These are phyloP conservation scores for Trypanosoma avium DNA, from an alignment of 208 protist species.

Conservation along the genomic window DNA sequence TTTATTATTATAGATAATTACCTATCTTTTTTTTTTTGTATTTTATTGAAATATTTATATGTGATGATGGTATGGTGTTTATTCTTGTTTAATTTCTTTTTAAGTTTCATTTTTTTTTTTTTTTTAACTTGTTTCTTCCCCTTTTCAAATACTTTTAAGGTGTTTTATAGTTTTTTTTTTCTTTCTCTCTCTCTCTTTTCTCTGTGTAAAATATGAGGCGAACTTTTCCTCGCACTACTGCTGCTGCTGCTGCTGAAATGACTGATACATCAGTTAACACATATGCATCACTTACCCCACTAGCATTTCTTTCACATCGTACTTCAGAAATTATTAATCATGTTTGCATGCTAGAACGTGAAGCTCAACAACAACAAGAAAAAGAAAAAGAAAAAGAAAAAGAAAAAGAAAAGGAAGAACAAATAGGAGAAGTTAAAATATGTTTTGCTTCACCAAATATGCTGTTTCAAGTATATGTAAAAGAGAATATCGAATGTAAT, in stretches of 20 bases:
- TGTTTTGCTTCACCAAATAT: neutral
- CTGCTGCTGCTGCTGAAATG: neutral
- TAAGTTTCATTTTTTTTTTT: too few relatives aligned
- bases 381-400: neutral
- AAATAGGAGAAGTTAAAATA: neutral
- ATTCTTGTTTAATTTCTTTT: too few relatives aligned
- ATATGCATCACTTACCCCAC: neutral
- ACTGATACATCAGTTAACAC: neutral
- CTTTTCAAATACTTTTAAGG: neutral
- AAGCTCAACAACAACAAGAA: neutral
- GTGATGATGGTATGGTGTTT: too few relatives aligned
- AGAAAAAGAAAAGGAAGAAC: neutral
- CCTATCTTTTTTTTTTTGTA: neutral
- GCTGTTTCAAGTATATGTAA: conserved; percentile 8
- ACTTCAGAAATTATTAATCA: conserved; percentile 5
- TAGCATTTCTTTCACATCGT: neutral
- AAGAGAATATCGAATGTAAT: too few relatives aligned
- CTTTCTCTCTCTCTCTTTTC: neutral
- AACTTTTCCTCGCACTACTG: too few relatives aligned
- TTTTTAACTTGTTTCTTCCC: too few relatives aligned
- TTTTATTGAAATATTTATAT: neutral
- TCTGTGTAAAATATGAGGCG: too few relatives aligned
- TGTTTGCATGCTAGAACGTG: conserved; percentile 9
- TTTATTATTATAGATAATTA: neutral
- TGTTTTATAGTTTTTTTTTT: neutral